Conservation (phyloP, 108 stramenopile species). For the Nitzschia palea region DNA sequence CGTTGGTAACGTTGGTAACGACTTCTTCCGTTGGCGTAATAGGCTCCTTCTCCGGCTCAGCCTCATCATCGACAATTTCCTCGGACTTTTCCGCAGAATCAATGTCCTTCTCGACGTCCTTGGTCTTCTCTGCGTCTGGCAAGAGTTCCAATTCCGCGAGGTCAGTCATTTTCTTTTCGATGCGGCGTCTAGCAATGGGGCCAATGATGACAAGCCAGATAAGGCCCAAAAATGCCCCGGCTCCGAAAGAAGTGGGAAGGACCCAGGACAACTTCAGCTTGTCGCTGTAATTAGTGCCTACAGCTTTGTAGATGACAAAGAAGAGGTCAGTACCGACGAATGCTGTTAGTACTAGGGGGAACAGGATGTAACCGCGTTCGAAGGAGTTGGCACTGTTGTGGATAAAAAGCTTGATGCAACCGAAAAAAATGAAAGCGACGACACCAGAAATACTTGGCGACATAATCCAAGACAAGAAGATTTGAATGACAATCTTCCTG, state of each 20-base stretch:
- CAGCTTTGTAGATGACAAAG: constrained; percentile 40
- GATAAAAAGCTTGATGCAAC: constrained; percentile 17
- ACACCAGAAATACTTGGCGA: constrained; percentile 52
- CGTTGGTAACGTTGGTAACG: not conserved
- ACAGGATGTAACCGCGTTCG: constrained; percentile 39
- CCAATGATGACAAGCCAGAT: constrained; percentile 36
- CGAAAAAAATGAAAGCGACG: constrained; percentile 40
- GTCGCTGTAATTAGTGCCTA: too few species aligned
- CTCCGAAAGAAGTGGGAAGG: too few species aligned
- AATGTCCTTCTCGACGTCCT: not conserved
- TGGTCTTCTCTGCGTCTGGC: constrained; percentile 5
- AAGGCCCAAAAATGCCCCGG: constrained; percentile 18
- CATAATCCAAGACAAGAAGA: constrained; percentile 58
- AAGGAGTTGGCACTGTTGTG: constrained; percentile 37
- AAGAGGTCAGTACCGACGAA: constrained; percentile 48
- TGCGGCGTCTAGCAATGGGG: constrained; percentile 25
- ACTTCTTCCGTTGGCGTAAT: too few species aligned
- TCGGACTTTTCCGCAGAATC: not conserved
- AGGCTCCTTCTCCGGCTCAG: too few species aligned
- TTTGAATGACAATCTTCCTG: constrained; percentile 36
- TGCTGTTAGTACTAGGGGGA: constrained; percentile 49
- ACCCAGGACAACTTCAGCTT: too few species aligned
- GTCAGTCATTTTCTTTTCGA: too few species aligned
- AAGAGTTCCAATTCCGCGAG: too few species aligned
- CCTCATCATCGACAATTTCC: too few species aligned